A percentile compares a stretch with the other conserved stretches of the same genome.
These are phyloP conservation scores for Cenchrus americanus DNA, from an alignment of 176 grass and related monocot species.

Conservation along the genomic window DNA sequence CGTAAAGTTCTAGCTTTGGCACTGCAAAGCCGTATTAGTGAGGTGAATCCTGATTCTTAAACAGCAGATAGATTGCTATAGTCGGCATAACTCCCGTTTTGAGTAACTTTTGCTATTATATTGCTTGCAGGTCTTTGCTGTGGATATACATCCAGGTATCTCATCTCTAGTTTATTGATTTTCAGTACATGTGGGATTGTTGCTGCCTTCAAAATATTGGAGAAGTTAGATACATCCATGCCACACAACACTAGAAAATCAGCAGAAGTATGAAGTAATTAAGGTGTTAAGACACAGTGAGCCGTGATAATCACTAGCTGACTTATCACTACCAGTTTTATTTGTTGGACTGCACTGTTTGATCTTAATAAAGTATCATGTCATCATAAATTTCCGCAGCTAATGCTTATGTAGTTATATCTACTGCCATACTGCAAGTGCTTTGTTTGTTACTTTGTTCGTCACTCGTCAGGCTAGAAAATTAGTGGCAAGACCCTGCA, in stretches of 20 bases:
- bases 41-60: conserved; percentile 64
- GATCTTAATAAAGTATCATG: conserved; percentile 2
- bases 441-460: background rate
- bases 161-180: background rate
- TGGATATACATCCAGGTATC: conserved; percentile 99
- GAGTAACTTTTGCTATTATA: conserved; percentile 30
- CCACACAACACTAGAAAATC: background rate
- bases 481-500: background rate
- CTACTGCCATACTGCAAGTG: background rate
- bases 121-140: conserved; percentile 86
- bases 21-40: conserved; percentile 96
- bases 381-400: background rate
- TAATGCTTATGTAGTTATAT: conserved; percentile 5
- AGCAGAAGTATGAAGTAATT: background rate
- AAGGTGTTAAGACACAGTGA: background rate
- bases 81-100: background rate
- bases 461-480: conserved; percentile 9
- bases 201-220: background rate
- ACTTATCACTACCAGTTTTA: background rate
- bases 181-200: background rate
- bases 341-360: background rate
- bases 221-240: background rate
- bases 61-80: conserved; percentile 20
- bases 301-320: background rate
- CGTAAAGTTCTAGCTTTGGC: conserved; percentile 90